Evolutionary conservation across 2,329 filamentous ascomycete genomes (phyloP), one percentile per base, ranked within the genome.

Genomic region (Pseudogymnoascus sp.): DNA sequence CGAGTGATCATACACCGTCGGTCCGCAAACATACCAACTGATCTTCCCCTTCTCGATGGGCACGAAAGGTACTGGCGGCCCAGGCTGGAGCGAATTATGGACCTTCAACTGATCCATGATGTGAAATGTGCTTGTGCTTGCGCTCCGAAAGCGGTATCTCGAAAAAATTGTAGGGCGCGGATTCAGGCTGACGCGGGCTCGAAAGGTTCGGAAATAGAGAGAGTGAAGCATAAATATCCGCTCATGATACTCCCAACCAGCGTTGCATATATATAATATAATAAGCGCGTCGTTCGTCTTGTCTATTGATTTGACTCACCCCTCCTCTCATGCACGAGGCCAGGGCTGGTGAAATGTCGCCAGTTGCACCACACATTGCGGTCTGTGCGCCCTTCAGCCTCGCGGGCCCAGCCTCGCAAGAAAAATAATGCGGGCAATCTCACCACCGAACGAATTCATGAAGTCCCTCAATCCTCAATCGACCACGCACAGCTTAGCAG

Each of bases 21-120:
- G 87, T 23, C 88, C 88, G 75, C 88, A 90, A 63, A 82, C 84
- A 76, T 90, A 90, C 87, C 88, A 90, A 14, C 81, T 83, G 5
- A 71, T 66, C 59, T 72, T 70, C 3, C 70, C 69, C 62, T 70
- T 63, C 59, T 70, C 66, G 59, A 67, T 67, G 25, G 70, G 69
- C 18, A 67, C 62, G 41, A 71, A 72, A 16, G 71, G 68, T 5
- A 72, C 70, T 63, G 70, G 66, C 4, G 62, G 59, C 7, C 69
- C 70, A 52, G 70, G 70, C 61, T 71, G 66, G 6, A 73, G 64
- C 16, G 71, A 71, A 60, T 73, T 73, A 63, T 72, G 68, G 59
- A 72, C 65, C 63, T 70, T 71, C 58, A 72, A 66, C 67, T 60
- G 58, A 33, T 60, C 58, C 58, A 60, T 60, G 33, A 40, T 60